phyloP scores from a whole-genome alignment of 2,329 filamentous ascomycete species.

The Sclerotinia spermophila region DNA sequence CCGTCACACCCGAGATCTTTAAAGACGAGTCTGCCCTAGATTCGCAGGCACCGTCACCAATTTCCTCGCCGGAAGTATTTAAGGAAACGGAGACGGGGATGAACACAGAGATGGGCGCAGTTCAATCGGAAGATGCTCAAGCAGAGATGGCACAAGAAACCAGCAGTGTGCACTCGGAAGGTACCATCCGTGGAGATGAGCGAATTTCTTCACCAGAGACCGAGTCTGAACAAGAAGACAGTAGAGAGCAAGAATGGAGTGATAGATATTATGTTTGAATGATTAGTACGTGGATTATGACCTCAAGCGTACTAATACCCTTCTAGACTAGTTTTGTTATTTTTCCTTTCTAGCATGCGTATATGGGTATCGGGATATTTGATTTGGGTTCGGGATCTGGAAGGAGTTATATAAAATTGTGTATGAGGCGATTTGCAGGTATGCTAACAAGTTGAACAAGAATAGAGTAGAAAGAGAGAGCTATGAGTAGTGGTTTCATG shows the following conservation, averaged over 20 bases:
- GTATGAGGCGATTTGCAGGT: conserved; percentile 14
- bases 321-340: conserved; percentile 4
- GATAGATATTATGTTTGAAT: conserved; percentile 16
- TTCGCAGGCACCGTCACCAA: not conserved
- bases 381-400: conserved; percentile 2
- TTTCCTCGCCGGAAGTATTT: not conserved
- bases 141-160: not conserved
- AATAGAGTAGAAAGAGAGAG: not conserved
- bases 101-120: too few relatives aligned
- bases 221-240: not conserved
- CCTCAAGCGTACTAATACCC: conserved; percentile 22
- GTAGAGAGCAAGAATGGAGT: not conserved
- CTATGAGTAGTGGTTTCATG: conserved; percentile 3
- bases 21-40: conserved; percentile 2
- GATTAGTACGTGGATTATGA: not conserved
- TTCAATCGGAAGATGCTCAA: not conserved
- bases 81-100: not conserved
- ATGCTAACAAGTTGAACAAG: not conserved
- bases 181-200: conserved; percentile 15
- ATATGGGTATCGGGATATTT: not conserved
- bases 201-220: not conserved
- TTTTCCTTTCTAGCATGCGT: conserved; percentile 4
- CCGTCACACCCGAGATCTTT: conserved; percentile 7
- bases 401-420: conserved; percentile 19
- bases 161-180: conserved; percentile 9